Evolutionary conservation across 768 basidiomycete genomes (phyloP).

Genomic region (Lentinus tigrinus): DNA sequence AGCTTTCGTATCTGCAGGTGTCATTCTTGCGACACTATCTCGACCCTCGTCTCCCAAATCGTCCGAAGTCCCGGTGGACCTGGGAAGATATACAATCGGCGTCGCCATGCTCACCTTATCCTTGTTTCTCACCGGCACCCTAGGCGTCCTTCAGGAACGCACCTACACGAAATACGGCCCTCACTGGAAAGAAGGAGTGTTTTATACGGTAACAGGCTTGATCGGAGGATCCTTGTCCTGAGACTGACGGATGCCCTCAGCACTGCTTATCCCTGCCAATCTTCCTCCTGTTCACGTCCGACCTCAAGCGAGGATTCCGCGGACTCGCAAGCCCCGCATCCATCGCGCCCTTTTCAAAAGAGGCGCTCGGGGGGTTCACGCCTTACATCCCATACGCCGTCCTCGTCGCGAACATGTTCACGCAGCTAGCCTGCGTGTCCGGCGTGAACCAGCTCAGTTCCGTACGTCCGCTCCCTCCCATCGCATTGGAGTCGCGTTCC

Average conservation of each 20-base stretch:
- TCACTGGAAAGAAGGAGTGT: conserved; percentile 80
- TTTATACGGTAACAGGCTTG: conserved; percentile 70
- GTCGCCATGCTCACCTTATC: conserved; percentile 67
- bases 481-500: too few species aligned
- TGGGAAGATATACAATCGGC: conserved; percentile 55
- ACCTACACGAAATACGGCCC: conserved; percentile 75
- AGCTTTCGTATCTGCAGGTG: conserved; percentile 64
- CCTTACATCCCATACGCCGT: conserved; percentile 51
- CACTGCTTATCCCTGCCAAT: conserved; percentile 78
- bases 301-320: conserved; percentile 55
- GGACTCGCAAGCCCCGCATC: conserved; percentile 40
- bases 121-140: conserved; percentile 61
- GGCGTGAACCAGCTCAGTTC: conserved; percentile 83
- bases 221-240: neutral
- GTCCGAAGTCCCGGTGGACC: conserved; percentile 20
- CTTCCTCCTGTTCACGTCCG: conserved; percentile 59
- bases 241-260: conserved; percentile 36
- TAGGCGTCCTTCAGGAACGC: conserved; percentile 75
- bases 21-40: conserved; percentile 71
- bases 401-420: conserved; percentile 60
- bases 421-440: conserved; percentile 79
- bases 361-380: conserved; percentile 9
- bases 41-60: conserved; percentile 39
- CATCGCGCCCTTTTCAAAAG: conserved; percentile 1
- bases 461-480: conserved; percentile 39